phyloP scores from a whole-genome alignment of 805 yeast genomes.

The Zygosaccharomyces gambellarensis region DNA sequence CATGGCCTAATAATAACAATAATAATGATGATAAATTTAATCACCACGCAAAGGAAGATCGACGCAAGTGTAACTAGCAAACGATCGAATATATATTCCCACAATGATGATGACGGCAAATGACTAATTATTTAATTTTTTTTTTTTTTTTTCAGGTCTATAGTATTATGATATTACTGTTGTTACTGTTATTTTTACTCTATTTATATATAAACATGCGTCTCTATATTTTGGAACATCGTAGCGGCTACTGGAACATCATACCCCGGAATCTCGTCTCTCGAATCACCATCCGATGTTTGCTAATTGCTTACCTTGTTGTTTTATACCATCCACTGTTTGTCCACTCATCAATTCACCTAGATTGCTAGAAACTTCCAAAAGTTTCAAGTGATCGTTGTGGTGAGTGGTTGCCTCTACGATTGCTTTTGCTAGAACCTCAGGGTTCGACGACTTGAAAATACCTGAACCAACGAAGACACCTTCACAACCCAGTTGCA shows the following conservation, averaged over 20 bases:
- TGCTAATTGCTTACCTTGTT: slow-evolving; percentile 36
- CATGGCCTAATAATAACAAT: slow-evolving; percentile 13
- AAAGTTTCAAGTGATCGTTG: slow-evolving; percentile 53
- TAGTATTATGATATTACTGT: too few relatives aligned
- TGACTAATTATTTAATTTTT: neutral
- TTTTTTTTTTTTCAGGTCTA: neutral
- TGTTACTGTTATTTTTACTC: neutral
- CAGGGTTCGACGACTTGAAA: slow-evolving; percentile 70
- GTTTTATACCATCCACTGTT: slow-evolving; percentile 47
- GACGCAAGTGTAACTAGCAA: too few relatives aligned
- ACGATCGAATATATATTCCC: neutral
- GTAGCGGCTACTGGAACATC: slow-evolving; percentile 1
- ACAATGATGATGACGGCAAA: neutral
- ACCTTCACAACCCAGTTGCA: slow-evolving; percentile 78
- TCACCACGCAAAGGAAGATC: neutral
- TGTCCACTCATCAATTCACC: slow-evolving; percentile 77
- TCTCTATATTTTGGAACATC: slow-evolving; percentile 2
- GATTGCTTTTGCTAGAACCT: slow-evolving; percentile 67
- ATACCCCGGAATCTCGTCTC: neutral
- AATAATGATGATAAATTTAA: neutral
- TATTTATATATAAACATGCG: neutral
- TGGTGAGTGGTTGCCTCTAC: slow-evolving; percentile 73
- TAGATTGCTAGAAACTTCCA: slow-evolving; percentile 62
- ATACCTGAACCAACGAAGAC: slow-evolving; percentile 77
- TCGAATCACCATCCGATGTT: slow-evolving; percentile 46